phyloP scores from a whole-genome alignment of 257 asterid species.

The Phtheirospermum japonicum region DNA sequence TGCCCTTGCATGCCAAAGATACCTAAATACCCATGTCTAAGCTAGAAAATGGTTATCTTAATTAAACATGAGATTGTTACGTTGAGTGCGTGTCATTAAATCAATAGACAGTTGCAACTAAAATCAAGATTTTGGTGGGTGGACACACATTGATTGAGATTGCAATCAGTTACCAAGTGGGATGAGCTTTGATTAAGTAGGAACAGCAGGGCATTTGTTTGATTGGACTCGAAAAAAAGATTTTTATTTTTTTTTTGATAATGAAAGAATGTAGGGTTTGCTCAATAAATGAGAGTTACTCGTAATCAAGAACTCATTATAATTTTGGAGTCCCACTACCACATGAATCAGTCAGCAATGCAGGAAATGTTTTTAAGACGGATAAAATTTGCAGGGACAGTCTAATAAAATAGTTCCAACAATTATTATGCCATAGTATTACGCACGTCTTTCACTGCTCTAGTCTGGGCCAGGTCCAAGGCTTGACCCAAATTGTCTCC shows the following conservation, averaged over 20 bases:
- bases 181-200: neutral
- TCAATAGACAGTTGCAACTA: neutral
- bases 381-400: constrained; percentile 11
- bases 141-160: neutral
- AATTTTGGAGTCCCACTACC: constrained; percentile 4
- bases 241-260: too few relatives aligned
- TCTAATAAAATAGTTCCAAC: neutral
- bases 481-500: neutral
- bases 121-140: neutral
- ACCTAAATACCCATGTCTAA: too few relatives aligned
- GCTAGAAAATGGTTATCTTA: too few relatives aligned
- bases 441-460: neutral
- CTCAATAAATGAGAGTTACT: constrained; percentile 20
- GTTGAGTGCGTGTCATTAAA: neutral
- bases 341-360: constrained; percentile 5
- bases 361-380: neutral
- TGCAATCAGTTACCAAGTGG: neutral
- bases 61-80: too few relatives aligned
- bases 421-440: neutral
- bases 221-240: too few relatives aligned
- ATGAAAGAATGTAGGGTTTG: constrained; percentile 11
- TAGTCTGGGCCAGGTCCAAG: neutral
- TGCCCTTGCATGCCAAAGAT: too few relatives aligned
- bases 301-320: constrained; percentile 12
- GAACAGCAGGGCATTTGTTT: too few relatives aligned